A percentile compares a stretch with the other conserved stretches of the same genome.
phyloP scores from a whole-genome alignment of 495 filamentous ascomycete genomes.

The Xanthoparmelia taractica region DNA sequence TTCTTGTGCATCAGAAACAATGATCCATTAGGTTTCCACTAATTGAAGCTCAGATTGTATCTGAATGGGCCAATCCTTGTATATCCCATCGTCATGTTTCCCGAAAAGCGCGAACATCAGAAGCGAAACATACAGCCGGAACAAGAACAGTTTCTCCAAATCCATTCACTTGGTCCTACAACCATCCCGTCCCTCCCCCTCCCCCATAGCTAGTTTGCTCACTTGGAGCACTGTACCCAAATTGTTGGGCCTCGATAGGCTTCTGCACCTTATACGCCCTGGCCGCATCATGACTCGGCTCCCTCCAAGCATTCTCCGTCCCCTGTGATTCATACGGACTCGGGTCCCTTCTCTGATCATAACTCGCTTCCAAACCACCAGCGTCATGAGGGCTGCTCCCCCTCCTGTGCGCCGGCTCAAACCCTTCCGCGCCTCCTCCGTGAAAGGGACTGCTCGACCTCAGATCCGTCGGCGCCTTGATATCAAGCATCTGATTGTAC shows the following conservation, averaged over 20 bases:
- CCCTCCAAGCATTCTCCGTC: slow-evolving; percentile 7
- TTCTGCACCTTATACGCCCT: slow-evolving; percentile 25
- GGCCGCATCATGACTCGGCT: slow-evolving; percentile 11
- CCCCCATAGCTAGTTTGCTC: slow-evolving; percentile 29
- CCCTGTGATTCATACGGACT: not conserved
- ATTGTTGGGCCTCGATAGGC: slow-evolving; percentile 23
- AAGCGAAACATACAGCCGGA: not conserved
- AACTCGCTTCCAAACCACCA: not conserved
- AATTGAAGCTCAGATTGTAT: not conserved
- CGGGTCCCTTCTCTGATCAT: not conserved
- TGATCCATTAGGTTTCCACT: not conserved
- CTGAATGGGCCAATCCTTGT: not conserved
- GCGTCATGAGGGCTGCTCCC: slow-evolving; percentile 1
- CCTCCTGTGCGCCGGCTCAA: slow-evolving; percentile 1
- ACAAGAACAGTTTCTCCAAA: not conserved
- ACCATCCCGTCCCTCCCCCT: slow-evolving; percentile 5
- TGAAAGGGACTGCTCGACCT: slow-evolving; percentile 10
- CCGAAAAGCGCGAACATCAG: not conserved
- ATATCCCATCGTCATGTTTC: not conserved
- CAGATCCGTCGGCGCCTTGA: slow-evolving; percentile 16
- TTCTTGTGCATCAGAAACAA: not conserved
- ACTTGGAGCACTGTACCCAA: slow-evolving; percentile 24
- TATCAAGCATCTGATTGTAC: slow-evolving; percentile 26
- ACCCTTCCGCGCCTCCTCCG: not conserved
- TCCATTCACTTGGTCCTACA: slow-evolving; percentile 1